Evolutionary conservation across 202 grass and related monocot genomes (phyloP), one percentile per base, ranked within the genome.

Genomic region (Thinopyrum obtusiflorum): DNA sequence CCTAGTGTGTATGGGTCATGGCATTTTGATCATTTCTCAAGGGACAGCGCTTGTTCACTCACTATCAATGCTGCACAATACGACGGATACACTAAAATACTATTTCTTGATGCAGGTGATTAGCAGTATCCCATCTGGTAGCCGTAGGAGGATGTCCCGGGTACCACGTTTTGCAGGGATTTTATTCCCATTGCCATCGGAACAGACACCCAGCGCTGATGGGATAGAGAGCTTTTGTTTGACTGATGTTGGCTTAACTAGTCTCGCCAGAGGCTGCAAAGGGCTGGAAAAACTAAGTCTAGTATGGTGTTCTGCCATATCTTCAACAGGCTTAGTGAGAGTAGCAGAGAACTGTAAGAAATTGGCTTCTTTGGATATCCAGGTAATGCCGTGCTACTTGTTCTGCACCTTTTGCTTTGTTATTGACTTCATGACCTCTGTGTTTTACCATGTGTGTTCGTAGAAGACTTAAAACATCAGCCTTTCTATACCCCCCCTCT

Each of bases 251-350:
- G 95, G 95, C 69, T 79, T 97, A 63, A 46, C 63, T 66, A 76
- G 73, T 78, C 92, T 95, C 23, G 87, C 91, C 1, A 86, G 28
- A 61, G 81, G 67, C 5, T 97, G 95, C 91, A 90, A 89, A 84
- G 70, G 83, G 25, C 92, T 98, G 66, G 91, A 98, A 74, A 92
- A 92, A 51, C 79, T 98, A 57, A 95, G 92, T 79, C 77, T 98
- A 25, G 80, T 86, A 68, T 95, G 95, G 95, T 95, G 95, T 78
- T 84, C 91, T 78, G 63, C 83, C 79, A 89, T 93, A 88, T 84
- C 95, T n/a, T 98, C 92, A 31, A 69, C 79, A 53, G 92, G 95
- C 8, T 90, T 98, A 73, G 69, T 77, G 81, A 95, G 82, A 24
- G 80, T 98, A 87, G 78, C 93, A 47, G 89, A 98, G 60, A 85